Evolutionary conservation across 768 basidiomycete species (phyloP).

Genomic region (Auriscalpium orientale): DNA sequence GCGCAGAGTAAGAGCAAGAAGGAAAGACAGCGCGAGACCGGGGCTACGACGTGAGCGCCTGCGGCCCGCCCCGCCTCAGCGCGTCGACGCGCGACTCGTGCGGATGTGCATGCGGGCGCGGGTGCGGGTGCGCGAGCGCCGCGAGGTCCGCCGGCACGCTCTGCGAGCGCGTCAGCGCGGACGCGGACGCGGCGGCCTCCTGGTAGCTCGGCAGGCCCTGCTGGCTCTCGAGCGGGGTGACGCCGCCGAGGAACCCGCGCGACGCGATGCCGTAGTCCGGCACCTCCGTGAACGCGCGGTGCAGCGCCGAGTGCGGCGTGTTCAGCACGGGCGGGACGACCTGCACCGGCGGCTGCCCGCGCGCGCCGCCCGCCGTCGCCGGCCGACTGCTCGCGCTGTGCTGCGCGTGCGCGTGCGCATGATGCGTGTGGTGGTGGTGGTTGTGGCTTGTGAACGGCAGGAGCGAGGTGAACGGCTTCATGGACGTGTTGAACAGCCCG

Average conservation of each 20-base stretch:
- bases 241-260: conserved; percentile 81
- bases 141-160: conserved; percentile 15
- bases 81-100: no score
- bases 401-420: conserved; percentile 13
- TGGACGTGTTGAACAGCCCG: conserved; percentile 46
- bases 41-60: no score
- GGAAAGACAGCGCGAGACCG: no score
- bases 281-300: conserved; percentile 65
- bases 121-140: no score
- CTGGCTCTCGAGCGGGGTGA: conserved; percentile 75
- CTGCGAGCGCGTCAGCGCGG: conserved; percentile 11
- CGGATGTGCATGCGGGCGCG: no score
- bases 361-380: conserved; percentile 7
- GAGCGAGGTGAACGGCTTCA: conserved; percentile 55
- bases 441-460: neutral
- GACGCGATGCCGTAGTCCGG: conserved; percentile 83
- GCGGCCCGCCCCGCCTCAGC: no score
- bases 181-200: conserved; percentile 34
- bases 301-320: conserved; percentile 31
- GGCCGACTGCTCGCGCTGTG: neutral
- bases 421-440: conserved; percentile 32
- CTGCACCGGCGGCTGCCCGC: conserved; percentile 6
- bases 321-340: conserved; percentile 3
- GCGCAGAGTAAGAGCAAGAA: no score
- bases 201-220: conserved; percentile 83